Percentiles rank a stretch among this genome's conserved stretches.
These are phyloP conservation scores for Fallopia convolvulus DNA, from an alignment of 148 eudicot species.

Conservation along the genomic window DNA sequence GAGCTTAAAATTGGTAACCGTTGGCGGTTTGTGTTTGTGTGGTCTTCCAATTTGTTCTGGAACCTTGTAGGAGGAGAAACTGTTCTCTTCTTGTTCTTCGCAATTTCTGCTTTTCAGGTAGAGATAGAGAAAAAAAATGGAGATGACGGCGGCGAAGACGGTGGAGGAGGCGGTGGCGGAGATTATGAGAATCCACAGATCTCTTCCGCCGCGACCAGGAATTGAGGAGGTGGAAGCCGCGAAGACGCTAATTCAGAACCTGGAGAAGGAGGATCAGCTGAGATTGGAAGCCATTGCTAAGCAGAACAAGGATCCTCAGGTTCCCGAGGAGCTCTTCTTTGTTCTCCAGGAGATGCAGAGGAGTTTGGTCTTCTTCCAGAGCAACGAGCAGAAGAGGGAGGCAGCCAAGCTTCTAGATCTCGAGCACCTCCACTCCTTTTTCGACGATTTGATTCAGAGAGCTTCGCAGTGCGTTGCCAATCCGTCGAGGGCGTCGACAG, in stretches of 20 bases:
- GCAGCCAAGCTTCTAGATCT: conserved; percentile 62
- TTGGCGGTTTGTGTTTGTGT: not conserved
- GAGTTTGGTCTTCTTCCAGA: conserved; percentile 34
- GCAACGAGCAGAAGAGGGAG: conserved; percentile 59
- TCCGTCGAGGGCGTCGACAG: not conserved
- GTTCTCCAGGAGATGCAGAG: conserved; percentile 63
- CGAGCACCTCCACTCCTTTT: conserved; percentile 42
- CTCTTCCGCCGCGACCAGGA: conserved; percentile 50
- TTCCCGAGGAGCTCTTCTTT: conserved; percentile 52
- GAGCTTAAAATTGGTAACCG: not conserved
- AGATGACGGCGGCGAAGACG: conserved; percentile 20
- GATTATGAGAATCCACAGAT: conserved; percentile 48
- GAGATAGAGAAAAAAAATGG: not conserved
- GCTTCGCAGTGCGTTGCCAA: conserved; percentile 48
- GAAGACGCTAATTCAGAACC: conserved; percentile 35
- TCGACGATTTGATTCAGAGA: conserved; percentile 75
- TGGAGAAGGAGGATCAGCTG: conserved; percentile 48
- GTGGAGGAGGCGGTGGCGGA: conserved; percentile 51
- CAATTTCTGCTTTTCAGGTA: not conserved
- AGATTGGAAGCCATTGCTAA: conserved; percentile 50
- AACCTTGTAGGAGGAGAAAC: conserved; percentile 2
- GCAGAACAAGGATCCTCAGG: conserved; percentile 27
- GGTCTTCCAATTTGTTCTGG: not conserved
- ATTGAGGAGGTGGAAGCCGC: conserved; percentile 76
- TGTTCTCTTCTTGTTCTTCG: not conserved